Base-by-base conservation (phyloP, 2,329 filamentous ascomycete species). In the Exophiala phaeomuriformis region DNA sequence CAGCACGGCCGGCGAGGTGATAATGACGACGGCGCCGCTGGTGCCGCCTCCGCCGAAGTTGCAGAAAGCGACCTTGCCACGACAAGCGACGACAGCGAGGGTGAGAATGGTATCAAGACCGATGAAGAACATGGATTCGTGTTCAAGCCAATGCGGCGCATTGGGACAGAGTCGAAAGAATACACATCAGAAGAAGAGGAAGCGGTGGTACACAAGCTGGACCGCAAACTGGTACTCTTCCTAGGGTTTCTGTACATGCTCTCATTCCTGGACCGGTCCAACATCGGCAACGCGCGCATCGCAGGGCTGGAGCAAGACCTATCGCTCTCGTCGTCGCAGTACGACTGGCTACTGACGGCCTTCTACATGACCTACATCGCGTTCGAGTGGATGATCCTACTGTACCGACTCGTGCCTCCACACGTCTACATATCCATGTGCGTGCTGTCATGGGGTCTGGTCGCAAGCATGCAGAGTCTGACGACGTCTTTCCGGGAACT, bases 251-350 rank as follows among this genome's bases (percentile, higher is more conserved):
- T 95, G 8, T 96, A 93, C 67, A 79, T 94, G 75, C 74, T 95
- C 57, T 86, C 84, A 58, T 95, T 95, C 66, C 71, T 95, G 60
- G 90, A 95, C 68, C 79, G 90, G 61, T 90, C 87, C 12, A 95
- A 80, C 64, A 79, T 80, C 57, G 80, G 81, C 43, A 83, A 84
- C 67, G 80, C 80, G n/a, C 77, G 76, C 53, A 78, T 83, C 49
- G 81, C 80, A 4, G 81, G 81, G 6, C 67, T 84, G 6, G 69
- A 70, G 37, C 67, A 73, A 1, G 80, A 83, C 62, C 68, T 84
- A 19, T 63, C 71, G 2, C 69, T 84, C n/a, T 75, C 72, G 33
- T 75, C 76, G 45, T 65, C 68, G 10, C 78, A 83, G 63, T 83
- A 81, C 66, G 74, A 81, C 64, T 82, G 79, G 80, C 70, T 83